Evolutionary conservation across 1,139 yeast genomes (phyloP).

Genomic region (Torulaspora globosa): DNA sequence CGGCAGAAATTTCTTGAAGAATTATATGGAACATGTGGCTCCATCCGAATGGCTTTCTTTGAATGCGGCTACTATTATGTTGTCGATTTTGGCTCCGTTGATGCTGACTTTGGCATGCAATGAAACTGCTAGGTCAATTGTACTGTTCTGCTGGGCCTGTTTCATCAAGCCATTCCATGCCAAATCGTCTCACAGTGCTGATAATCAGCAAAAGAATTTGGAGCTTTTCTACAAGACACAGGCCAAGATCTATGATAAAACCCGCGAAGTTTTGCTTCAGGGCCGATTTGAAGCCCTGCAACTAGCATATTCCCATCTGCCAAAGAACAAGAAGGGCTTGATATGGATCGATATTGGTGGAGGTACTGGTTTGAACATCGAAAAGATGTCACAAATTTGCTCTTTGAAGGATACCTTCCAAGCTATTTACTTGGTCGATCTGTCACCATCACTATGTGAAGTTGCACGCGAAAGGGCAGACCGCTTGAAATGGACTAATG

Average conservation of each 20-base stretch:
- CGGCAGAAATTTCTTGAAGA: conserved; percentile 5
- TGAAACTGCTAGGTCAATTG: conserved; percentile 6
- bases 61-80: neutral
- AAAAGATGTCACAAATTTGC: conserved; percentile 60
- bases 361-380: conserved; percentile 80
- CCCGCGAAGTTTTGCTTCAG: conserved; percentile 29
- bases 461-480: conserved; percentile 61
- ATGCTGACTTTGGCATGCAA: conserved; percentile 2
- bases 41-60: conserved; percentile 7
- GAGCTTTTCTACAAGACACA: conserved; percentile 73
- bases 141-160: conserved; percentile 45
- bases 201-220: conserved; percentile 60
- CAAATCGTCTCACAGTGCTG: conserved; percentile 36
- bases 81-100: conserved; percentile 1
- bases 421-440: conserved; percentile 67
- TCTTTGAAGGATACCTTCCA: conserved; percentile 48
- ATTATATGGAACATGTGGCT: conserved; percentile 5
- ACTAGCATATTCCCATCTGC: conserved; percentile 55
- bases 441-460: conserved; percentile 71
- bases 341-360: conserved; percentile 87
- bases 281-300: conserved; percentile 67
- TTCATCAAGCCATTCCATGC: conserved; percentile 63
- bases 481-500: conserved; percentile 56
- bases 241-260: conserved; percentile 23
- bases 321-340: conserved; percentile 21